A percentile compares a stretch with the other conserved stretches of the same genome.
Evolutionary conservation across 257 asterid genomes (phyloP).

Genomic region (Penstemon newberryi): DNA sequence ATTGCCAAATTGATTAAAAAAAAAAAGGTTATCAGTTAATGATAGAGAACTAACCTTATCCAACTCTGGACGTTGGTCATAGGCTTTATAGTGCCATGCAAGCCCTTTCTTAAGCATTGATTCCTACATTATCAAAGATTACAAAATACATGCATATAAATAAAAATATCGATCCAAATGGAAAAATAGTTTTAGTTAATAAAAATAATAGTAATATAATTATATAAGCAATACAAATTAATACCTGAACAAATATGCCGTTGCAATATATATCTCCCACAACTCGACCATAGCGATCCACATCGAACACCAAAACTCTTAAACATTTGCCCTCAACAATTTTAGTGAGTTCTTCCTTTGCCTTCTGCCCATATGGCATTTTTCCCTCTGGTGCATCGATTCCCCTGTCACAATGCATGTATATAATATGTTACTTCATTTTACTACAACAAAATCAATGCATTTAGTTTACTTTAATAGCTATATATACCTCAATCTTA

Average conservation of each 20-base stretch:
- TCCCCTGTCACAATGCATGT: constrained; percentile 54
- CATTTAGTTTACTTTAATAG: constrained; percentile 1
- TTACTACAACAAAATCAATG: not conserved
- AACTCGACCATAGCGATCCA: constrained; percentile 80
- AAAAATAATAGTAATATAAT: not conserved
- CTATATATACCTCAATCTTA: constrained; percentile 68
- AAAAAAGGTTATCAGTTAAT: not conserved
- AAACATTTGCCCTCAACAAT: constrained; percentile 69
- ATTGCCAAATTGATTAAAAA: not conserved
- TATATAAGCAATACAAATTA: not conserved
- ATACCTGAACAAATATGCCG: constrained; percentile 88
- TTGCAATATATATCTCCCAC: constrained; percentile 91
- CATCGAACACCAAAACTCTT: constrained; percentile 60
- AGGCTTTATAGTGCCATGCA: constrained; percentile 90
- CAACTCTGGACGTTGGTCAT: constrained; percentile 73
- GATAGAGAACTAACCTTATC: constrained; percentile 48
- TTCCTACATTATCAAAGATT: constrained; percentile 46
- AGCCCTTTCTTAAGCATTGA: constrained; percentile 88
- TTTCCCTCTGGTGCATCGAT: constrained; percentile 88
- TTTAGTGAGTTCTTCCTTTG: constrained; percentile 71
- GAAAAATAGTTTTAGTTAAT: not conserved
- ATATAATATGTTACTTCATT: not conserved
- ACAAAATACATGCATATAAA: not conserved
- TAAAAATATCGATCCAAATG: not conserved
- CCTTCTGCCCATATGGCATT: constrained; percentile 84